Percentiles rank a stretch among this genome's conserved stretches.
phyloP scores from a whole-genome alignment of 2,329 filamentous ascomycete species.

The Colletotrichum australisinense region DNA sequence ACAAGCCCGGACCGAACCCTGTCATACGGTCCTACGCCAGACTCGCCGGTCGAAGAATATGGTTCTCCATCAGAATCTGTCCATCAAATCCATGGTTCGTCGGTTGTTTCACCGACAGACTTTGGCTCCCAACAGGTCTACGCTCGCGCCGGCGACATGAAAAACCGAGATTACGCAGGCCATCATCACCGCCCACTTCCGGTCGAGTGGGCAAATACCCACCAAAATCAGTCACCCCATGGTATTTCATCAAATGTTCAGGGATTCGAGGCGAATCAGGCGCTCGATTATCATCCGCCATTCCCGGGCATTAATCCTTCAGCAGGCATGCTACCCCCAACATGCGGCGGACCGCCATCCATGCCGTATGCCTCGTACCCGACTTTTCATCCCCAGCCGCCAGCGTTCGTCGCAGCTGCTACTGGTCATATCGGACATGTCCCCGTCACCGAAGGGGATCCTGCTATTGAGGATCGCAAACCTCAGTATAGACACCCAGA shows the following conservation, averaged over 20 bases:
- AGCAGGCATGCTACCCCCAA: neutral
- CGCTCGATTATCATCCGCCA: slow-evolving; percentile 8
- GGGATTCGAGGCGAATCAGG: slow-evolving; percentile 8
- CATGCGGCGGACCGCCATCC: neutral
- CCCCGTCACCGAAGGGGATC: slow-evolving; percentile 11
- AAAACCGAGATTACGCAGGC: neutral
- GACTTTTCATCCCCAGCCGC: neutral
- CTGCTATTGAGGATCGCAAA: slow-evolving; percentile 9
- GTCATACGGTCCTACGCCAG: neutral
- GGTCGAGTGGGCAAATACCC: neutral
- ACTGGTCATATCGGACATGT: neutral
- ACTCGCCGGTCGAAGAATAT: slow-evolving; percentile 14
- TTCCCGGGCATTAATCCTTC: neutral
- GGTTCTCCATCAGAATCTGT: neutral
- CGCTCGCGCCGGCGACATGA: neutral
- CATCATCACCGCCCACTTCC: neutral
- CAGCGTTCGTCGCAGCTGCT: neutral
- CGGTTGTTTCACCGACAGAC: neutral
- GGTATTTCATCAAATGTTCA: neutral
- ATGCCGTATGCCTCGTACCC: slow-evolving; percentile 7
- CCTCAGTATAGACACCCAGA: neutral
- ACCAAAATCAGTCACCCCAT: neutral
- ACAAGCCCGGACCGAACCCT: neutral
- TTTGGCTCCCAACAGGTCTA: slow-evolving; percentile 1
- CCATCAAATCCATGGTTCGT: slow-evolving; percentile 4